Evolutionary conservation across 352 stramenopile species (phyloP).

Genomic region (Globisporangium solare): DNA sequence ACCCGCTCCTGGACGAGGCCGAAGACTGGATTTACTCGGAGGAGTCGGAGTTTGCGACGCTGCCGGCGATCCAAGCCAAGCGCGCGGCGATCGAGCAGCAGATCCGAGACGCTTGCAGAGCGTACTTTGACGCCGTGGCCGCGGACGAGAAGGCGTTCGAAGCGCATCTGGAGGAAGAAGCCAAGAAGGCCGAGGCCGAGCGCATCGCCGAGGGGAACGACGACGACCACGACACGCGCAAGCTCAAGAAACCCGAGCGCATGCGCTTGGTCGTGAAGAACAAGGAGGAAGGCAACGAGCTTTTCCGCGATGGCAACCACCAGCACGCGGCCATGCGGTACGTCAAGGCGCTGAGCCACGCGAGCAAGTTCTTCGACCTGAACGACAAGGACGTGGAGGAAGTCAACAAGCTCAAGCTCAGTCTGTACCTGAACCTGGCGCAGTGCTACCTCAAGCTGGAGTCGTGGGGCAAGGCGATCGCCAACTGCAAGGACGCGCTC

Average conservation of each 20-base stretch:
- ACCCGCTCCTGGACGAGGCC: conserved; percentile 69
- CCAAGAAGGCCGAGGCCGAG: conserved; percentile 64
- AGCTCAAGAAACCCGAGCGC: conserved; percentile 90
- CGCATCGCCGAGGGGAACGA: conserved; percentile 63
- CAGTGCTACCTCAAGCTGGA: conserved; percentile 94
- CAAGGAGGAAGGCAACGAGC: conserved; percentile 94
- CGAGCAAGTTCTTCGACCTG: conserved; percentile 92
- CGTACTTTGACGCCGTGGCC: conserved; percentile 69
- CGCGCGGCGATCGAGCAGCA: conserved; percentile 51
- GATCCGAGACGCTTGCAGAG: conserved; percentile 41
- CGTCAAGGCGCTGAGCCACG: conserved; percentile 88
- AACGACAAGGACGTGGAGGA: conserved; percentile 73
- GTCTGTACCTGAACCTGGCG: conserved; percentile 90
- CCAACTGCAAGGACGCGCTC: conserved; percentile 86
- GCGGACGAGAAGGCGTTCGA: conserved; percentile 62
- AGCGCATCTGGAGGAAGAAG: conserved; percentile 73
- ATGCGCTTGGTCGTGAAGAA: conserved; percentile 94
- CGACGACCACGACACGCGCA: conserved; percentile 91
- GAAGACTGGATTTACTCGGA: conserved; percentile 93
- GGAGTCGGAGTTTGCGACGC: conserved; percentile 67
- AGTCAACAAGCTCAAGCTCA: conserved; percentile 87
- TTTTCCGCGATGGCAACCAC: conserved; percentile 91
- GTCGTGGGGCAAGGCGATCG: conserved; percentile 74
- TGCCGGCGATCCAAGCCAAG: conserved; percentile 47
- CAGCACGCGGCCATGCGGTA: conserved; percentile 87